A percentile compares a stretch with the other conserved stretches of the same genome.
Conservation (phyloP, 1,284 basidiomycete genomes). For the Mycocalia duriaeana region DNA sequence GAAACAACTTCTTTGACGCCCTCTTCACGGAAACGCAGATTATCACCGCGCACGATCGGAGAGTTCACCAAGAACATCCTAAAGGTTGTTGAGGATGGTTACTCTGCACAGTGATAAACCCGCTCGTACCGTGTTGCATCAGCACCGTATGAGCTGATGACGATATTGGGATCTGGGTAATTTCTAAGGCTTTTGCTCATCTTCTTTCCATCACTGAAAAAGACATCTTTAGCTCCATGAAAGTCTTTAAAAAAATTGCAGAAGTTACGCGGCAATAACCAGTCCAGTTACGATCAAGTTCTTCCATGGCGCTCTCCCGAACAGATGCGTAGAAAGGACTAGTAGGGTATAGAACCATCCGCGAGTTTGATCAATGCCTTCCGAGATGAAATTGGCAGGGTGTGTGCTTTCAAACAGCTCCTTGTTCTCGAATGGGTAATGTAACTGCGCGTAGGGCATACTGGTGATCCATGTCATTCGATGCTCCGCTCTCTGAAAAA, state of each 20-base stretch:
- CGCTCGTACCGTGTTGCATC: conserved; percentile 84
- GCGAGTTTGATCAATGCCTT: conserved; percentile 94
- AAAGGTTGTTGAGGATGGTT: conserved; percentile 1
- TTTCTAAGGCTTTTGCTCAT: conserved; percentile 99
- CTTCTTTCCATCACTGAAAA: conserved; percentile 89
- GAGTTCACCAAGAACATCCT: conserved; percentile 99
- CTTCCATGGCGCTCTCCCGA: conserved; percentile 94
- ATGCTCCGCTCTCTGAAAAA: no score
- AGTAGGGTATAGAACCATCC: conserved; percentile 99
- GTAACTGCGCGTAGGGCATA: conserved; percentile 97
- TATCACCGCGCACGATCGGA: conserved; percentile 96
- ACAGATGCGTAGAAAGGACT: conserved; percentile 92
- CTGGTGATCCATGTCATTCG: no score
- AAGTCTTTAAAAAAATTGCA: neutral
- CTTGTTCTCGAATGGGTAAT: conserved; percentile 98
- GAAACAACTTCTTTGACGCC: conserved; percentile 96
- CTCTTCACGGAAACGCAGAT: conserved; percentile 95
- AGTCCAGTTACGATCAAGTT: conserved; percentile 96
- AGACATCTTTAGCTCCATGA: conserved; percentile 5
- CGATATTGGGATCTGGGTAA: conserved; percentile 94
- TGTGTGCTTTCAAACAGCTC: conserved; percentile 81
- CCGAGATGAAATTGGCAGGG: conserved; percentile 97
- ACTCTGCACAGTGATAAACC: neutral
- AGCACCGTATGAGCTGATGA: conserved; percentile 92
- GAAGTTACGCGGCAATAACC: conserved; percentile 83